phyloP scores from a whole-genome alignment of 2,329 filamentous ascomycete species.

The Pleoardoris graminearum region DNA sequence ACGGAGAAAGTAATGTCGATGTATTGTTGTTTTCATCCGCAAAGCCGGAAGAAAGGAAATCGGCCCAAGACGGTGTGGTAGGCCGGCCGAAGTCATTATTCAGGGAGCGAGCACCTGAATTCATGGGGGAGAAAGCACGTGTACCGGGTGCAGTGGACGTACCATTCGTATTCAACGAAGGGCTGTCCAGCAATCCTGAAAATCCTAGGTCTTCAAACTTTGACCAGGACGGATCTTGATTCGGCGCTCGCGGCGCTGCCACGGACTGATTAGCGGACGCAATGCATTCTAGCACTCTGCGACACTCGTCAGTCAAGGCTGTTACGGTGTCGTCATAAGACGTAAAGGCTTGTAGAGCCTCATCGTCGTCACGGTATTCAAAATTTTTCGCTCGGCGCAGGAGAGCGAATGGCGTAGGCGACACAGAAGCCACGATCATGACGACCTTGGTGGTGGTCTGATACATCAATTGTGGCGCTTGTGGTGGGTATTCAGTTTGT shows the following conservation, averaged over 20 bases:
- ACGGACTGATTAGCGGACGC: slow-evolving; percentile 83
- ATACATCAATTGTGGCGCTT: slow-evolving; percentile 74
- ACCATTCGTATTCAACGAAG: slow-evolving; percentile 47
- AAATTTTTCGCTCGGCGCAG: slow-evolving; percentile 91
- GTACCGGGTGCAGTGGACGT: slow-evolving; percentile 22
- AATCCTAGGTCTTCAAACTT: slow-evolving; percentile 96
- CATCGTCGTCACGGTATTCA: slow-evolving; percentile 88
- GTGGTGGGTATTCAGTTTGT: slow-evolving; percentile 92
- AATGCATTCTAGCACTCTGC: slow-evolving; percentile 85
- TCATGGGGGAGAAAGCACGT: slow-evolving; percentile 77
- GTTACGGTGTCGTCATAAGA: slow-evolving; percentile 86
- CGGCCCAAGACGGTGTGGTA: slow-evolving; percentile 96
- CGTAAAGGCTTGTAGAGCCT: slow-evolving; percentile 80
- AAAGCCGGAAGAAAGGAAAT: slow-evolving; percentile 94
- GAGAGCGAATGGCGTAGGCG: slow-evolving; percentile 89
- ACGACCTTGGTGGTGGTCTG: slow-evolving; percentile 84
- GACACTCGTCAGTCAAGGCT: slow-evolving; percentile 90
- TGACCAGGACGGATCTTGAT: slow-evolving; percentile 85
- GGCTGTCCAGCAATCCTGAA: slow-evolving; percentile 71
- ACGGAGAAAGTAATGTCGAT: slow-evolving; percentile 77
- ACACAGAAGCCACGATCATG: slow-evolving; percentile 96
- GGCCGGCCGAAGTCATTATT: slow-evolving; percentile 73
- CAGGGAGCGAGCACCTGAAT: slow-evolving; percentile 68
- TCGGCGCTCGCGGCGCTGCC: slow-evolving; percentile 59
- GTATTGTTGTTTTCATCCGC: slow-evolving; percentile 72